phyloP scores from a whole-genome alignment of 163 green algal genomes.

The Scenedesmus sp. region DNA sequence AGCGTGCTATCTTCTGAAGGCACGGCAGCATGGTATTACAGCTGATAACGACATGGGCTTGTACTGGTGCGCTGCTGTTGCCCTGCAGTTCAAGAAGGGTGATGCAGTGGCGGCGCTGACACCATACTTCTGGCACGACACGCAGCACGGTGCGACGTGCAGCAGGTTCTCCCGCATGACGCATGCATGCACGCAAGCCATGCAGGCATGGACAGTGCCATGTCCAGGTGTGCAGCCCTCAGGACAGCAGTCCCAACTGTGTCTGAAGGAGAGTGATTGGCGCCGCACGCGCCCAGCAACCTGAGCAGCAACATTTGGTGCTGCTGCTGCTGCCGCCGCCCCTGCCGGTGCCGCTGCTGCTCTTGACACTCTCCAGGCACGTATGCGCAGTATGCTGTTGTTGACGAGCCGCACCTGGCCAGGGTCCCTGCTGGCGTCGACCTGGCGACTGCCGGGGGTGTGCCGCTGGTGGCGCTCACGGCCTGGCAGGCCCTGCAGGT shows the following conservation, averaged over 20 bases:
- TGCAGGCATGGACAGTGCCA: no score
- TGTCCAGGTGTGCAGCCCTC: no score
- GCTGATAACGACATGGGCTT: no score
- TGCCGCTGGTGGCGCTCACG: conserved; percentile 42
- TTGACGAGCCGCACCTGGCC: conserved; percentile 50
- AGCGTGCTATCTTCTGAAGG: no score
- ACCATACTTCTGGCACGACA: conserved; percentile 7
- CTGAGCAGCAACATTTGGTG: no score
- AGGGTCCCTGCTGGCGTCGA: conserved; percentile 46
- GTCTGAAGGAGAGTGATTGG: no score
- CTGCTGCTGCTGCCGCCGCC: no score
- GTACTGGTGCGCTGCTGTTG: neutral
- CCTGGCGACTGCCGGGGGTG: conserved; percentile 22
- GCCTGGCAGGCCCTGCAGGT: conserved; percentile 22
- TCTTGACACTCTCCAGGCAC: neutral
- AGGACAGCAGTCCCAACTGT: no score
- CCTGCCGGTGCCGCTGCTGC: no score
- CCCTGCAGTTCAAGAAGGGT: conserved; percentile 42
- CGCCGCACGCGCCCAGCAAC: no score
- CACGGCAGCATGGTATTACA: no score
- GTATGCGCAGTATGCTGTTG: conserved; percentile 57
- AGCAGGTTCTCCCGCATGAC: neutral
- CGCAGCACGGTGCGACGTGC: neutral
- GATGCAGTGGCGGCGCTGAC: conserved; percentile 64
- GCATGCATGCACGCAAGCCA: neutral